Base-by-base conservation (phyloP, 345 rosid genomes). In the Carallia pectinifolia region DNA sequence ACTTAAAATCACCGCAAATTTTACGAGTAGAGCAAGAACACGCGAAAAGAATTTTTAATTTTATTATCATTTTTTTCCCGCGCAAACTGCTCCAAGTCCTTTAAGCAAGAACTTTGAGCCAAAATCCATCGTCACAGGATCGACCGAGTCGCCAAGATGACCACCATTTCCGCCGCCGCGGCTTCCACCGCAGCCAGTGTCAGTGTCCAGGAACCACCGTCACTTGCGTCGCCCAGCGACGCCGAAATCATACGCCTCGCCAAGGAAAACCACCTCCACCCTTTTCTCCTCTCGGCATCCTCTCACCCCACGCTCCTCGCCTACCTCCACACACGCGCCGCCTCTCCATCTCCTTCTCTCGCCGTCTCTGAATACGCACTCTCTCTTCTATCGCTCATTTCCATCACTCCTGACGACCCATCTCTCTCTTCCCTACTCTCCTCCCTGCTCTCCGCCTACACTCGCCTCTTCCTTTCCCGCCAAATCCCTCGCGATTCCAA, bases 331-430 rank as follows among this genome's bases (percentile, higher is more conserved):
- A 66, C 83, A 31, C 93, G 97, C 71, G 75, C 89, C 55, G 75
- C 79, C 66, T 79, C 86, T 54, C 82, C 85, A 2, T 75, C 83
- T 6, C 79, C 96, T 36, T 89, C 97, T 10, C 68, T 72, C 47
- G 76, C 89, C 31, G 85, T 85, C 30, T 80, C 84, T 50, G 93
- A 91, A 27, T 91, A 91, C 70, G 69, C 80, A 0, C 53, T 79
- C 58, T 74, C 96, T 69, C 89, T 89, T 18, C 82, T 91, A 30
- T 86, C 89, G 18, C 81, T 91, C 74, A 77, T 91, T 13, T 86
- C 87, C 12, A 78, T 84, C 19, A 83, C 89, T 53, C 93, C 89
- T 0, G 64, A 72, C 29, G 69, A 80, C 48, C 83, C 89, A 7
- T 15, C 77, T 2, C 75, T 88, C 62, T 71, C 85, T 7, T 78